A percentile compares a stretch with the other conserved stretches of the same genome.
Evolutionary conservation across 179 eudicot species (phyloP).

Genomic region (Gypsophila paniculata): DNA sequence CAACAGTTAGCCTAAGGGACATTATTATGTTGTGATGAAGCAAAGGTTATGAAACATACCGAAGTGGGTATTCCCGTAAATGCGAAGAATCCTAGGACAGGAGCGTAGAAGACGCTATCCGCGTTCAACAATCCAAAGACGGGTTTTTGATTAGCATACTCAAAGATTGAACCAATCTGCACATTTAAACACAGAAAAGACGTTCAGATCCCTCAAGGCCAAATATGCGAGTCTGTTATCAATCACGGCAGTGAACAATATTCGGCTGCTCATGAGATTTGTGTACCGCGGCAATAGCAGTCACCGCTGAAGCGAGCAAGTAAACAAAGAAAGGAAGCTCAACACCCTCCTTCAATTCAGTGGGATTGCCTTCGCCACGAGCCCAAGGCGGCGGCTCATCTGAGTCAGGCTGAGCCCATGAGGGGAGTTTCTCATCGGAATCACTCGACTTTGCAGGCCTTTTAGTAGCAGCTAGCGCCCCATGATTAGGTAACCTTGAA

Average conservation of each 20-base stretch:
- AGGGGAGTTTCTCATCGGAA: conserved; percentile 54
- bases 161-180: conserved; percentile 90
- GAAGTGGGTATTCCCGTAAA: conserved; percentile 84
- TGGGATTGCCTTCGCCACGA: conserved; percentile 42
- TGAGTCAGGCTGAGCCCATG: conserved; percentile 81
- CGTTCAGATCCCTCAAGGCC: not conserved
- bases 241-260: not conserved
- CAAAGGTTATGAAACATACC: conserved; percentile 37
- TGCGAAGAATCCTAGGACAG: conserved; percentile 80
- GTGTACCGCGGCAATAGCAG: conserved; percentile 89
- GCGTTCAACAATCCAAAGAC: conserved; percentile 74
- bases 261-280: not conserved
- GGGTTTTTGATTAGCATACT: conserved; percentile 73
- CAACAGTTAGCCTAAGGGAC: too few species aligned
- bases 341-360: conserved; percentile 33
- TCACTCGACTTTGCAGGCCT: conserved; percentile 39
- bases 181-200: conserved; percentile 1
- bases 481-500: conserved; percentile 16
- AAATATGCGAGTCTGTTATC: not conserved
- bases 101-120: conserved; percentile 82
- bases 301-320: conserved; percentile 84
- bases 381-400: conserved; percentile 99
- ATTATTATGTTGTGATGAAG: not conserved
- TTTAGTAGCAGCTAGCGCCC: conserved; percentile 34
- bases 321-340: conserved; percentile 72